Percentiles rank a stretch among this genome's conserved stretches.
These are phyloP conservation scores for Borealophlyctis nickersoniae DNA, from an alignment of 192 early-diverging fungal species.

Conservation along the genomic window DNA sequence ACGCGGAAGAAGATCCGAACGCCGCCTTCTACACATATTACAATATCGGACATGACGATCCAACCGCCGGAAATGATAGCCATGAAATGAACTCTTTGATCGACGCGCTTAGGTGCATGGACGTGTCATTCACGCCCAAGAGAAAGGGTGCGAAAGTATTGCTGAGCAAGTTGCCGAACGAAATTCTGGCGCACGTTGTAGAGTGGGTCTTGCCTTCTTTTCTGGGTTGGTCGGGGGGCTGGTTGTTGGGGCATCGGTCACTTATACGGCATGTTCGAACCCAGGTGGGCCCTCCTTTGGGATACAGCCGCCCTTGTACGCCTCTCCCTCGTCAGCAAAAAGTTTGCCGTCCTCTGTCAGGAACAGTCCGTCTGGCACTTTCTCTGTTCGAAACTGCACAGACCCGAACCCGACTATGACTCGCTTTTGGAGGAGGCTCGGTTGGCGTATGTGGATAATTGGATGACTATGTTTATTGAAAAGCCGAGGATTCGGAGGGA, in stretches of 20 bases:
- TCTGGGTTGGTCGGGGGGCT: not conserved
- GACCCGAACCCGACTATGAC: not conserved
- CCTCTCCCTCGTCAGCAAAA: constrained; percentile 17
- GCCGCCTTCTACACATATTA: constrained; percentile 19
- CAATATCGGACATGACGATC: not conserved
- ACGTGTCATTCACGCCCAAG: constrained; percentile 7
- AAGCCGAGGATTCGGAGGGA: constrained; percentile 31
- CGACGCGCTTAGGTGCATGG: not conserved
- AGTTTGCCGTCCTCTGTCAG: constrained; percentile 5
- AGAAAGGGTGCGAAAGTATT: not conserved
- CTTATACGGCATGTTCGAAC: no score
- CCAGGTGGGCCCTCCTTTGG: constrained; percentile 13
- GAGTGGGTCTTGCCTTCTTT: not conserved
- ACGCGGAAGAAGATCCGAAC: constrained; percentile 10
- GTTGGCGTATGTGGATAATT: constrained; percentile 14
- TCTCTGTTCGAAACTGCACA: constrained; percentile 13
- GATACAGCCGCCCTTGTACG: not conserved
- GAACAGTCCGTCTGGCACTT: constrained; percentile 23
- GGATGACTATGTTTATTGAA: constrained; percentile 27
- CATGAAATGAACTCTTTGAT: not conserved
- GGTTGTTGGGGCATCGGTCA: no score
- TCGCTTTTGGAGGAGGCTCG: constrained; percentile 11
- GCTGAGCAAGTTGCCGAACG: constrained; percentile 6
- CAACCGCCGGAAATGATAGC: not conserved
- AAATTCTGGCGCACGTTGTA: constrained; percentile 14